Conservation (phyloP, 306 rosid genomes). For the Cicer chorassanicum region DNA sequence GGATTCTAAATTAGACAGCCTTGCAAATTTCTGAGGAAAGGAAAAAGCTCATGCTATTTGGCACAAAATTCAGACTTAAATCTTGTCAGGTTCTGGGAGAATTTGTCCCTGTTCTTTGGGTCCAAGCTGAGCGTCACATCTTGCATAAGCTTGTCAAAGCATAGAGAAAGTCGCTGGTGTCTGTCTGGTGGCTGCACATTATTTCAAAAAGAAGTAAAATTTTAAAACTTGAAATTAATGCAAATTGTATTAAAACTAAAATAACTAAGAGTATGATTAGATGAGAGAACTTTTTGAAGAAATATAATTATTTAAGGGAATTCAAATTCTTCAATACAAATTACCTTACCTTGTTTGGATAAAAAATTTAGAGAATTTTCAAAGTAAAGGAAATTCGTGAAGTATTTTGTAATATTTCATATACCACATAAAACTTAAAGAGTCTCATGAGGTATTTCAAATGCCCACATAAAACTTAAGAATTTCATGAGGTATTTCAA, state of each 20-base stretch:
- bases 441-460: too few relatives aligned
- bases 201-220: constrained; percentile 13
- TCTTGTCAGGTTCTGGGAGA: constrained; percentile 52
- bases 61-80: constrained; percentile 53
- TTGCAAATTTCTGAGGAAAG: neutral
- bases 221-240: constrained; percentile 16
- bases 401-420: too few relatives aligned
- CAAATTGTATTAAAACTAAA: constrained; percentile 13
- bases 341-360: too few relatives aligned
- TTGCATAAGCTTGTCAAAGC: constrained; percentile 56
- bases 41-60: constrained; percentile 26
- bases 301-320: too few relatives aligned
- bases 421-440: too few relatives aligned
- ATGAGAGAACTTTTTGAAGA: too few relatives aligned
- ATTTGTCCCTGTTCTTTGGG: constrained; percentile 50
- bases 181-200: constrained; percentile 52
- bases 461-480: too few relatives aligned
- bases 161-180: constrained; percentile 49
- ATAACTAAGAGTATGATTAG: too few relatives aligned
- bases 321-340: too few relatives aligned
- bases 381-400: too few relatives aligned
- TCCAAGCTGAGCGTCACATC: constrained; percentile 54
- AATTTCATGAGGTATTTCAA: too few relatives aligned
- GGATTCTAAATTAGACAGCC: neutral
- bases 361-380: too few relatives aligned